Evolutionary conservation across 345 rosid species (phyloP).

Genomic region (Excoecaria cochinchinensis): DNA sequence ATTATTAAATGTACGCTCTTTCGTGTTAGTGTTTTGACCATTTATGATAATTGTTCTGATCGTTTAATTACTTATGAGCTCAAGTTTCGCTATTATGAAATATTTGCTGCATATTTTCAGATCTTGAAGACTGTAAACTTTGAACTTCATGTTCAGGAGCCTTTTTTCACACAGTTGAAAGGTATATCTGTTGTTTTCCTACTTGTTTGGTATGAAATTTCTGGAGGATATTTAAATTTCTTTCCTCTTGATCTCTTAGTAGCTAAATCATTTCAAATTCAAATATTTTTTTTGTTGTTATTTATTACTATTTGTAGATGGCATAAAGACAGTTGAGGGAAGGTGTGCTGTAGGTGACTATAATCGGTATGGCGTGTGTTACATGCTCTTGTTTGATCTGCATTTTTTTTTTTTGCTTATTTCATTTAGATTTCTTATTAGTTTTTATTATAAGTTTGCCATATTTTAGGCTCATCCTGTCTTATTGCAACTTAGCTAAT

Average conservation of each 20-base stretch:
- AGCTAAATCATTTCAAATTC: not conserved
- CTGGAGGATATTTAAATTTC: not conserved
- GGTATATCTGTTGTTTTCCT: conserved; percentile 26
- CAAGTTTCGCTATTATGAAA: not conserved
- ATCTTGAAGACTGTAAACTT: conserved; percentile 50
- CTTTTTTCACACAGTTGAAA: conserved; percentile 62
- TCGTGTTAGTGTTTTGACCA: not conserved
- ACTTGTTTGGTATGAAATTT: not conserved
- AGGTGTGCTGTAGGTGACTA: conserved; percentile 75
- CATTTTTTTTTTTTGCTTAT: not conserved
- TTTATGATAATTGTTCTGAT: not conserved
- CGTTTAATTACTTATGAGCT: not conserved
- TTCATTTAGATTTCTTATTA: not conserved
- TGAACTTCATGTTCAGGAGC: conserved; percentile 77
- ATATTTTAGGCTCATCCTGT: not conserved
- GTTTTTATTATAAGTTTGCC: not conserved
- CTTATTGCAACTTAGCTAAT: not conserved
- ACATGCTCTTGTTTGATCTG: not conserved
- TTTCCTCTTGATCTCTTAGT: not conserved
- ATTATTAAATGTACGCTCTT: conserved; percentile 28
- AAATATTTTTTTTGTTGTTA: not conserved
- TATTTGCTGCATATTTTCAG: conserved; percentile 31
- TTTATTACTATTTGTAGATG: conserved; percentile 45
- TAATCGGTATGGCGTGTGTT: conserved; percentile 37
- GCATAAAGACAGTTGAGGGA: conserved; percentile 74